phyloP scores from a whole-genome alignment of 179 eudicot genomes.

The Spinacia oleracea region DNA sequence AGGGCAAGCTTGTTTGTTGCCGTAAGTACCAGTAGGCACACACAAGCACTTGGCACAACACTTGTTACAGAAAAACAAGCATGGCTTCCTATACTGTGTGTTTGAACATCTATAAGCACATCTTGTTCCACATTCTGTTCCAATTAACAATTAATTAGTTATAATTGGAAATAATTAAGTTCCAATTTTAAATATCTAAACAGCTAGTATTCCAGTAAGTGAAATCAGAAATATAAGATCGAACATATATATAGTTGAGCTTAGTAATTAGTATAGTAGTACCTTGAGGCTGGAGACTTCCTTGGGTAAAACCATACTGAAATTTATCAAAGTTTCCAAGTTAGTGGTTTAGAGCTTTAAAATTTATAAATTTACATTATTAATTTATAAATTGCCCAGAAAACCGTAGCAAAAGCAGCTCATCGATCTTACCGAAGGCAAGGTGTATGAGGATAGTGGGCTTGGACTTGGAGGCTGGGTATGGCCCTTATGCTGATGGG shows the following conservation, averaged over 20 bases:
- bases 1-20: conserved; percentile 56
- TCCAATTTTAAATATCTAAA: no score
- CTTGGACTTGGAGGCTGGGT: conserved; percentile 45
- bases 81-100: conserved; percentile 66
- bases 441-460: conserved; percentile 37
- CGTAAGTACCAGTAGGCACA: conserved; percentile 57
- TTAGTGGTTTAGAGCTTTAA: no score
- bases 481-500: background rate
- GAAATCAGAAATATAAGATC: no score
- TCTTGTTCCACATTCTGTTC: conserved; percentile 44
- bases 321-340: background rate
- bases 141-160: background rate
- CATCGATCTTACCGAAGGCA: conserved; percentile 43
- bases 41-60: conserved; percentile 66
- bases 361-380: no score
- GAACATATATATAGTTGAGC: no score
- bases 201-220: no score
- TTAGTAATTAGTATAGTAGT: conserved; percentile 10
- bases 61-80: conserved; percentile 56
- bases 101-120: conserved; percentile 57
- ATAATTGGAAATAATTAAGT: background rate
- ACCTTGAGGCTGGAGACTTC: conserved; percentile 70
- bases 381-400: no score
- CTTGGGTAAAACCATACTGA: conserved; percentile 59
- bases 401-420: background rate